phyloP scores from a whole-genome alignment of 2,329 filamentous ascomycete species.

The Talaromyces funiculosus region DNA sequence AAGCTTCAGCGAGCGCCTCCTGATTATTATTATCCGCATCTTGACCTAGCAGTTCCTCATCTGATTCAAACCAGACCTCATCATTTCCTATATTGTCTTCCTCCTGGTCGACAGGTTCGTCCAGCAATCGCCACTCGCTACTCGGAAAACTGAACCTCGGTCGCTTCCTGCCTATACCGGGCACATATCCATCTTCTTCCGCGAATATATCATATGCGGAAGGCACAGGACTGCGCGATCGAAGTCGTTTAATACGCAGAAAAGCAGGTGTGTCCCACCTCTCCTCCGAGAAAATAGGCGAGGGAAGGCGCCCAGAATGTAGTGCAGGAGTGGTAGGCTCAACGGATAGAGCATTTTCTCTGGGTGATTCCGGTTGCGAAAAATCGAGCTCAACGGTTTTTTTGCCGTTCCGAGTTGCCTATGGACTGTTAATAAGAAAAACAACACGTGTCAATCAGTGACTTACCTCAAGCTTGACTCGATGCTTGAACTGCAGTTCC shows the following conservation, averaged over 20 bases:
- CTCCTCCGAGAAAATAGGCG: constrained; percentile 23
- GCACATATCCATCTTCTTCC: constrained; percentile 60
- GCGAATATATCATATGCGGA: constrained; percentile 59
- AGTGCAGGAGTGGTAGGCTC: constrained; percentile 3
- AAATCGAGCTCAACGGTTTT: constrained; percentile 44
- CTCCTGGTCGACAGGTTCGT: constrained; percentile 48
- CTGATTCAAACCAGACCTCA: constrained; percentile 10
- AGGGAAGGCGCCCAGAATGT: neutral
- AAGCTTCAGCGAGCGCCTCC: neutral
- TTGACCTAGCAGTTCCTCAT: constrained; percentile 10
- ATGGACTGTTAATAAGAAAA: neutral
- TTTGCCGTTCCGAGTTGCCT: constrained; percentile 25
- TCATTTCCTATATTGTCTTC: constrained; percentile 3
- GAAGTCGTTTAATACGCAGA: constrained; percentile 63
- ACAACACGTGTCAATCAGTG: neutral
- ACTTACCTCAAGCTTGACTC: constrained; percentile 33
- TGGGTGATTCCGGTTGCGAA: constrained; percentile 38
- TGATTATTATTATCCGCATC: neutral
- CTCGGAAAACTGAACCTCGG: constrained; percentile 63
- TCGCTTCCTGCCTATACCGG: constrained; percentile 61
- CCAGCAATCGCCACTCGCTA: constrained; percentile 67
- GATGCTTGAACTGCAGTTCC: constrained; percentile 48
- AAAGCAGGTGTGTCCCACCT: constrained; percentile 77
- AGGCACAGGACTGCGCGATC: constrained; percentile 62
- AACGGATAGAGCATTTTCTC: neutral